These are phyloP conservation scores for Mortierella hygrophila DNA, from an alignment of 192 early-diverging fungal genomes.

Conservation along the genomic window DNA sequence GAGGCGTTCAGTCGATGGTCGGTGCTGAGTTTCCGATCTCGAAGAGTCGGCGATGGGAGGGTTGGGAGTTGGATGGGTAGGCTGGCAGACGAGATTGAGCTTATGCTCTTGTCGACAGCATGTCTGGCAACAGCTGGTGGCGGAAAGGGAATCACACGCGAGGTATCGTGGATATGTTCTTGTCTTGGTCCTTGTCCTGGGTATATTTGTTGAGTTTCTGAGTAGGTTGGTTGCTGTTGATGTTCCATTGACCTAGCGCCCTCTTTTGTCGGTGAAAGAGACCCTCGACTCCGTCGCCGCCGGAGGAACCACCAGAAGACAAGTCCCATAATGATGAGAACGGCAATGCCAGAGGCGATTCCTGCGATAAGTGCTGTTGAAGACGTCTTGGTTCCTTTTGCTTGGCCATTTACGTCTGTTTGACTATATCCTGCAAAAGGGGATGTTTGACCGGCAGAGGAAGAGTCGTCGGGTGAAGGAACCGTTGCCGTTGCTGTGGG, in stretches of 20 bases:
- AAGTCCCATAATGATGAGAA: neutral
- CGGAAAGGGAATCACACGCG: neutral
- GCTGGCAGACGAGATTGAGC: neutral
- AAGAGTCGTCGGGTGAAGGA: neutral
- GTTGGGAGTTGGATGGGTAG: constrained; percentile 15
- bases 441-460: neutral
- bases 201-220: neutral
- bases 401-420: neutral
- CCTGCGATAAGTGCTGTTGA: constrained; percentile 15
- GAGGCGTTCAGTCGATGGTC: neutral
- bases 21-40: neutral
- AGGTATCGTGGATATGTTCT: neutral
- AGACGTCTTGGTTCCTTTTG: neutral
- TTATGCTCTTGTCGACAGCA: neutral
- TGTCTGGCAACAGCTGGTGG: neutral
- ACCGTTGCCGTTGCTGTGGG: neutral
- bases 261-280: constrained; percentile 7
- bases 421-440: neutral
- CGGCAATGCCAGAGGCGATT: neutral
- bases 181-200: neutral
- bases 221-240: neutral
- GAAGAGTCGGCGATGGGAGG: constrained; percentile 16
- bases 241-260: constrained; percentile 13
- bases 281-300: neutral
- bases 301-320: constrained; percentile 22